These are phyloP conservation scores for Trametes cinnabarina DNA, from an alignment of 768 basidiomycete species.

Conservation along the genomic window DNA sequence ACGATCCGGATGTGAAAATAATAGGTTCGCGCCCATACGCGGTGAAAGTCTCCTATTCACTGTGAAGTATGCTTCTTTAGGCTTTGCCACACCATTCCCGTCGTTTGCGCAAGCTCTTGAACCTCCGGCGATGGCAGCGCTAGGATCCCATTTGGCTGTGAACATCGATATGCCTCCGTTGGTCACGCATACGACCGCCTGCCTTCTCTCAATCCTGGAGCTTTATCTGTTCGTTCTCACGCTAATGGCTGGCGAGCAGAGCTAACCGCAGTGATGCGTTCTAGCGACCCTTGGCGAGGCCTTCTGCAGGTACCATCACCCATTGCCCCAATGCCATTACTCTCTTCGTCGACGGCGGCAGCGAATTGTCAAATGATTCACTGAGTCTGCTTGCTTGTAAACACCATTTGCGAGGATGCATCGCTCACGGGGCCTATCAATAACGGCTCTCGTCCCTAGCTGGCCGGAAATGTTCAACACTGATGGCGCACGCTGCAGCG, in stretches of 20 bases:
- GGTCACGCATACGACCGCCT: too few relatives aligned
- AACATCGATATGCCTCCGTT: too few relatives aligned
- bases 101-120: background rate
- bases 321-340: too few relatives aligned
- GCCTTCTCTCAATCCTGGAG: background rate
- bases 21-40: slow-evolving; percentile 8
- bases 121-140: background rate
- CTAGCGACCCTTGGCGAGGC: slow-evolving; percentile 6
- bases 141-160: too few relatives aligned
- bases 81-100: background rate
- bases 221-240: slow-evolving; percentile 4
- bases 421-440: too few relatives aligned
- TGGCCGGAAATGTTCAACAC: too few relatives aligned
- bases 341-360: too few relatives aligned
- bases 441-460: too few relatives aligned
- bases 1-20: slow-evolving; percentile 1
- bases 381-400: too few relatives aligned
- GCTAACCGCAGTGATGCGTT: slow-evolving; percentile 5
- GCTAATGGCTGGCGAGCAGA: slow-evolving; percentile 9
- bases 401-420: too few relatives aligned
- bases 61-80: background rate
- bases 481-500: too few relatives aligned
- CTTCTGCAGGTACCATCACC: slow-evolving; percentile 3
- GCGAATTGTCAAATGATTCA: too few relatives aligned
- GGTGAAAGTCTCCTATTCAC: background rate